Evolutionary conservation across 768 basidiomycete genomes (phyloP), one percentile per base, ranked within the genome.

Genomic region (Mycena latifolia): DNA sequence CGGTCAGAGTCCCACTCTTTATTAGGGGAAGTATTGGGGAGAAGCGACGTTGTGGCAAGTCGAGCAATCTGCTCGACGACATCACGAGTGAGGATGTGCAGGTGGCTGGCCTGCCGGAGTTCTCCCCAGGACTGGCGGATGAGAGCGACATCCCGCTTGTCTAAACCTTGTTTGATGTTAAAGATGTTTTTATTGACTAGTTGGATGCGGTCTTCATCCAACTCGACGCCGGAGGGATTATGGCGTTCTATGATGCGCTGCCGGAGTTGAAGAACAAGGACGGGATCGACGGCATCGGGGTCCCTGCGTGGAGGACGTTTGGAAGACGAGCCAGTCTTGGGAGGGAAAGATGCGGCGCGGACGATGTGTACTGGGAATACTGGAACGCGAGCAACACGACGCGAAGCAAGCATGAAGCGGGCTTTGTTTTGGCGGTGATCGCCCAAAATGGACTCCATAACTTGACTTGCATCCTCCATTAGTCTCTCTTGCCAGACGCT

Each of bases 11-110:
- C 71, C 75, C 79, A 77, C 18, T 55, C 39, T 33, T 53, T 20
- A 4, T 46, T 6, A 45, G 53, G 52, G 11, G 64, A 24, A 1
- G 56, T 7, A 50, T 27, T 41, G 67, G 59, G 46, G 47, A 41
- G 70, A 74, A 76, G 73, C 74, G 69, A 79, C 60, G 55, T 7
- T 1, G 70, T 70, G 52, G 86, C 69, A 39, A 80, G 64, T 43
- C 72, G 72, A 7, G 85, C 84, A 66, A 84, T 65, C 67, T 71
- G 69, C 71, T 77, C 72, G 27, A 87, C 61, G 37, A 86, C 82
- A 6, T 79, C 68, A 22, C 68, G 71, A n/a, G 81, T 82, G 31
- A 91, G 78, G 43, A 85, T 74, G 51, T 79, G 79, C 12, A 86
- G 70, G 50, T 87, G 78, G 45, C 82, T 78, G 65, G 79, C 76